Percentiles rank a stretch among this genome's conserved stretches.
phyloP scores from a whole-genome alignment of 306 rosid genomes.

The Abrus precatorius region DNA sequence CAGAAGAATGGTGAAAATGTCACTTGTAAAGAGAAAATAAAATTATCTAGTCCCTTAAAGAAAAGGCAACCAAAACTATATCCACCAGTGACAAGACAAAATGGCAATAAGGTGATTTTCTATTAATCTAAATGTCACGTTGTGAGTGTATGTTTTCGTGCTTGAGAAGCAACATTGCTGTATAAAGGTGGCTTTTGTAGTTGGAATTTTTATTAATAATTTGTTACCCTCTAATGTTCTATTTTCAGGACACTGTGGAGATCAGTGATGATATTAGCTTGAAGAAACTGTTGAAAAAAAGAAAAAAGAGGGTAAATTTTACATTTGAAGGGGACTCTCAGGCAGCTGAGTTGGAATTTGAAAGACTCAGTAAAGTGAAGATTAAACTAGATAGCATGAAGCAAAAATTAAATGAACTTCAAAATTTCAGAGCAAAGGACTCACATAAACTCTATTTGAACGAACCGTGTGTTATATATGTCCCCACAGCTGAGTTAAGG shows the following conservation, averaged over 20 bases:
- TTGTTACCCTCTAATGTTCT: conserved; percentile 1
- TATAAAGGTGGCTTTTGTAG: background rate
- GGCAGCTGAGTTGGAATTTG: conserved; percentile 78
- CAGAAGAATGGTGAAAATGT: conserved; percentile 46
- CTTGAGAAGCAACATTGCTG: conserved; percentile 13
- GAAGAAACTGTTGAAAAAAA: conserved; percentile 76
- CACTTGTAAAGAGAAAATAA: conserved; percentile 50
- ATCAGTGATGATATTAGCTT: conserved; percentile 69
- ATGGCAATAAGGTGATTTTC: conserved; percentile 62
- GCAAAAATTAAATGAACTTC: conserved; percentile 61
- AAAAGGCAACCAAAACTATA: conserved; percentile 56
- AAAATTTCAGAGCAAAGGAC: conserved; percentile 55
- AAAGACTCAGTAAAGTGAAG: conserved; percentile 70
- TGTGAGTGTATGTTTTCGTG: background rate
- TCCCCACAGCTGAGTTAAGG: conserved; percentile 77
- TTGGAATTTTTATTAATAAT: conserved; percentile 1
- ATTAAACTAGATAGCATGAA: conserved; percentile 62
- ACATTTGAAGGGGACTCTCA: conserved; percentile 52
- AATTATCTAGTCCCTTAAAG: conserved; percentile 57
- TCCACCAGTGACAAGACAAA: conserved; percentile 48
- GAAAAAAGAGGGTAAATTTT: conserved; percentile 53
- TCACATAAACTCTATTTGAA: conserved; percentile 47
- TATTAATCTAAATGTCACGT: conserved; percentile 17
- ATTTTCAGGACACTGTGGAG: conserved; percentile 65
- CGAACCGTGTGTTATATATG: conserved; percentile 65